Conservation (phyloP, 208 protist genomes). For the Trypanosoma lewisi region DNA sequence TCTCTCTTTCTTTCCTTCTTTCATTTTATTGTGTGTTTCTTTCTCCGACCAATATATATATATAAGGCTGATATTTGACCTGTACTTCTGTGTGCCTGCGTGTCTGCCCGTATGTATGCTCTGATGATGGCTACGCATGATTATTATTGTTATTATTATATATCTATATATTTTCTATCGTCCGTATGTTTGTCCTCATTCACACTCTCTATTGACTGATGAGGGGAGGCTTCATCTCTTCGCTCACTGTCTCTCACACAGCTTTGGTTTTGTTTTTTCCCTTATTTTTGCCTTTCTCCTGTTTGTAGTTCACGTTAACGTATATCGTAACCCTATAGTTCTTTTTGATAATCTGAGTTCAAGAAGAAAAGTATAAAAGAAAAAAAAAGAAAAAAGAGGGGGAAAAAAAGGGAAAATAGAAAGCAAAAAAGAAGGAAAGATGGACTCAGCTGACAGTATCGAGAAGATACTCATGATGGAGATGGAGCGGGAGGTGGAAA, state of each 20-base stretch:
- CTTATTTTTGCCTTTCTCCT: not conserved
- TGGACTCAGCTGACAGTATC: constrained; percentile 58
- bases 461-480: constrained; percentile 75
- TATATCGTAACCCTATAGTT: not conserved
- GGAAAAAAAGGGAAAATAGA: constrained; percentile 25
- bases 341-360: not conserved
- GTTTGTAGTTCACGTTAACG: not conserved
- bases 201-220: no score
- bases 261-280: not conserved
- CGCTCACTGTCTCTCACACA: not conserved
- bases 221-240: no score
- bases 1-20: no score
- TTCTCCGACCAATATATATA: no score
- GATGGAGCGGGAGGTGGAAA: constrained; percentile 73
- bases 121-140: no score
- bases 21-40: no score
- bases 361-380: not conserved
- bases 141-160: no score
- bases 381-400: not conserved
- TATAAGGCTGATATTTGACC: no score
- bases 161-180: no score
- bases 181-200: no score
- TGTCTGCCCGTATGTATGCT: no score
- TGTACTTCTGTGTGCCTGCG: no score
- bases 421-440: constrained; percentile 17